phyloP scores from a whole-genome alignment of 2,329 filamentous ascomycete genomes.

The Talaromyces sp. region DNA sequence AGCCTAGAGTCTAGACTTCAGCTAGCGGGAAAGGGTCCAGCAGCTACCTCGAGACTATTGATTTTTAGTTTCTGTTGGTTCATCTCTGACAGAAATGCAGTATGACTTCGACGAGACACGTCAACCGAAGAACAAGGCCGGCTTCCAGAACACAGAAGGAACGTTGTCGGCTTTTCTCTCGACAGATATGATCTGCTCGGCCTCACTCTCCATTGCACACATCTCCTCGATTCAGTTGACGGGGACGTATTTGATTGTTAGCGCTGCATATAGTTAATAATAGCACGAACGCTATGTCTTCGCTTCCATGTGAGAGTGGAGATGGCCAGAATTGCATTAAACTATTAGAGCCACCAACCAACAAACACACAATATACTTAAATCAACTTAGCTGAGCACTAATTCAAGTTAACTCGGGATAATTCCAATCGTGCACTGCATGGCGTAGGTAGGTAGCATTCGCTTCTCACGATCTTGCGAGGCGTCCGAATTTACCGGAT shows the following conservation, averaged over 20 bases:
- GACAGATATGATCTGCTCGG: no score
- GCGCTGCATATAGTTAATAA: no score
- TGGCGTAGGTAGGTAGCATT: not conserved
- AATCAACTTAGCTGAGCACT: not conserved
- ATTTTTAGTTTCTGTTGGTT: not conserved
- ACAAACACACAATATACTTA: not conserved
- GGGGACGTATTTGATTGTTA: not conserved
- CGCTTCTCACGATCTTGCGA: not conserved
- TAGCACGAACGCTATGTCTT: not conserved
- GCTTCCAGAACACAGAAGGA: not conserved
- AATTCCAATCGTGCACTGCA: not conserved
- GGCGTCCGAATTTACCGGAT: not conserved
- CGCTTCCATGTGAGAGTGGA: conserved; percentile 1
- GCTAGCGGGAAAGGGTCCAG: not conserved
- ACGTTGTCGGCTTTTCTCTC: not conserved
- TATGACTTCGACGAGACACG: not conserved
- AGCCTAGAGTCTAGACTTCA: not conserved
- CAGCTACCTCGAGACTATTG: not conserved
- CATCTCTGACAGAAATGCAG: no score
- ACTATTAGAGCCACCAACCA: not conserved
- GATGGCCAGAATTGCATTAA: not conserved
- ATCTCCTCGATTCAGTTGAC: not conserved
- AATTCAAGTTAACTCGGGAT: not conserved
- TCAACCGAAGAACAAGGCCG: not conserved
- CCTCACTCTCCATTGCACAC: not conserved